phyloP scores from a whole-genome alignment of 2,329 filamentous ascomycete species.

The Thelonectria blattea region DNA sequence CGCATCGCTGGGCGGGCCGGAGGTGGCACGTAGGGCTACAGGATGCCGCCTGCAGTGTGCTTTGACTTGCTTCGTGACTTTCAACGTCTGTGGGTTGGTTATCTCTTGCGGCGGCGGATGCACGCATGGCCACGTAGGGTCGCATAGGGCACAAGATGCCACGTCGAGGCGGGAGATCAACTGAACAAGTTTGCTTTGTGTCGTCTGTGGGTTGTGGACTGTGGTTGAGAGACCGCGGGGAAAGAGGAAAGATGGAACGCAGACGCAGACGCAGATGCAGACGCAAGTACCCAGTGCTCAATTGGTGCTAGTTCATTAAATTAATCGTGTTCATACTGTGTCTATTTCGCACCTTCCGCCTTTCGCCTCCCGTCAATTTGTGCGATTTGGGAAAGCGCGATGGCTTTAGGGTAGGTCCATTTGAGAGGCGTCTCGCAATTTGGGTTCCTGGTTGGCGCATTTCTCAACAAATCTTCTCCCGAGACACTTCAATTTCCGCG shows the following conservation, averaged over 20 bases:
- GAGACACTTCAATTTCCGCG: not conserved
- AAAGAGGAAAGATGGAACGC: not conserved
- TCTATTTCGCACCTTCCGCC: not conserved
- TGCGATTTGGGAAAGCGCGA: not conserved
- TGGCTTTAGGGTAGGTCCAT: not conserved
- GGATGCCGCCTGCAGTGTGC: not conserved
- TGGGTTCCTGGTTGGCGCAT: not conserved
- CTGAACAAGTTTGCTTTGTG: not conserved
- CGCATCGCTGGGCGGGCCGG: conserved; percentile 21
- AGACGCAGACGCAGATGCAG: not conserved
- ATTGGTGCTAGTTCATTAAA: too few relatives aligned
- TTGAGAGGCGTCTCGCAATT: not conserved
- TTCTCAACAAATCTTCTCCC: not conserved
- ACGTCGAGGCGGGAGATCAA: not conserved
- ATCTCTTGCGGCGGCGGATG: not conserved
- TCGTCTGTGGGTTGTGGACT: not conserved
- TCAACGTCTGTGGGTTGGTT: not conserved
- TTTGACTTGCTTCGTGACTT: not conserved
- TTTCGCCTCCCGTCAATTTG: not conserved
- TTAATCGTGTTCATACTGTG: too few relatives aligned
- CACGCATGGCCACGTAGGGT: conserved; percentile 5
- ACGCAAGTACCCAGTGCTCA: conserved; percentile 1
- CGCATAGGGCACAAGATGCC: not conserved
- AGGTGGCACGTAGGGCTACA: conserved; percentile 12
- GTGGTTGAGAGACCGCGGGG: not conserved